Base-by-base conservation (phyloP, 176 grass and related monocot genomes). In the Oryza officinalis region DNA sequence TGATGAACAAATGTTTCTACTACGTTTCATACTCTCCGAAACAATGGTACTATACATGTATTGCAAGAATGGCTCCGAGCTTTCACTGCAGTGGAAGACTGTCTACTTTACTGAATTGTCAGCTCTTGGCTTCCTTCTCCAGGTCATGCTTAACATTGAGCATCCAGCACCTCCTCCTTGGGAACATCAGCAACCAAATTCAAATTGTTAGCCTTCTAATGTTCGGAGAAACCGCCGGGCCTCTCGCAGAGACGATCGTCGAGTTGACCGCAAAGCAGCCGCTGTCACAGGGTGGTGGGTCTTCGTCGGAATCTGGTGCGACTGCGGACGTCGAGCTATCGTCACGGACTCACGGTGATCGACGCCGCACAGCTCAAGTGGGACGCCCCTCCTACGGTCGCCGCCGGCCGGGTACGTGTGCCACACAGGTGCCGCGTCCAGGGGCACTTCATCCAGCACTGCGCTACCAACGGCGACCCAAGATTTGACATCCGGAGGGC, bases 381-480 rank as follows among this genome's bases (percentile, higher is more conserved):
- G 41, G 65, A 78, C 7, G 65, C 17, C 14, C 31, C 31, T 32
- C 31, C 4, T 32, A 32, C 31, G 31, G 31, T 32, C 31, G 31
- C 33, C 67, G 25, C 43, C 67, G 54, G 23, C 80, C 2, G 86
- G 86, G 57, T 88, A 88, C 74, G 86, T 78, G 43, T 88, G 74
- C 67, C 74, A 14, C 74, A 14, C 74, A 17, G 65, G 13, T 88
- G 86, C 18, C 59, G 75, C 67, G 74, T 83, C 31, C 43, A 74
- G 5, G 74, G 86, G 6, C 80, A 88, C 80, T 83, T 88, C 30
- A 79, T 84, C 74, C 44, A 88, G 44, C 67, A 79, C 32, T 83
- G 80, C 67, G 75, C 74, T 13, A 79, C 80, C 74, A 88, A 83
- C 10, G 67, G 67, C 25, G 67, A 83, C 14, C 67, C 80, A 18